phyloP scores from a whole-genome alignment of 495 filamentous ascomycete species.

The Trichoderma orchidacearum region DNA sequence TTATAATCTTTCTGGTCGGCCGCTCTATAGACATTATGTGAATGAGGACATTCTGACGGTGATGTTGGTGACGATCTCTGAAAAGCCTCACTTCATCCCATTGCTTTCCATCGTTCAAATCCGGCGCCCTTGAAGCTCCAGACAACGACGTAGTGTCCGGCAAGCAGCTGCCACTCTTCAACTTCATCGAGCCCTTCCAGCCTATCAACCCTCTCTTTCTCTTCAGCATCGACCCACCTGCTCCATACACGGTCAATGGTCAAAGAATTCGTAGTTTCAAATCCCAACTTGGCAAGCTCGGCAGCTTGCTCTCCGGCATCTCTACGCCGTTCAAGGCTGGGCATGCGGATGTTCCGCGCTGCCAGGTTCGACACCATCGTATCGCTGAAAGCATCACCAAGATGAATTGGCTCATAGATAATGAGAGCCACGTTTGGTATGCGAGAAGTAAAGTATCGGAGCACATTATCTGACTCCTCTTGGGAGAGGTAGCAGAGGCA shows the following conservation, averaged over 20 bases:
- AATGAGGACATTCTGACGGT: too few species aligned
- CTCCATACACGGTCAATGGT: slow-evolving; percentile 68
- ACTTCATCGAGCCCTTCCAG: slow-evolving; percentile 90
- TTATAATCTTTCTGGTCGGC: too few species aligned
- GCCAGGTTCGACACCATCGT: slow-evolving; percentile 89
- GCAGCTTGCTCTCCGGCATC: slow-evolving; percentile 48
- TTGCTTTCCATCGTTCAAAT: slow-evolving; percentile 9
- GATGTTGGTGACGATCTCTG: too few species aligned
- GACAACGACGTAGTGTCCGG: slow-evolving; percentile 76
- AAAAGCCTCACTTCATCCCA: too few species aligned
- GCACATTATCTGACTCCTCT: slow-evolving; percentile 41
- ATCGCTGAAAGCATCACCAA: slow-evolving; percentile 70
- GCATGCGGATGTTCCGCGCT: slow-evolving; percentile 68
- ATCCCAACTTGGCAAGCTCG: slow-evolving; percentile 49
- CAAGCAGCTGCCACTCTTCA: slow-evolving; percentile 85
- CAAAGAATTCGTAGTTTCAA: slow-evolving; percentile 39
- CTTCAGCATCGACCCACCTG: slow-evolving; percentile 52
- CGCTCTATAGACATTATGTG: too few species aligned
- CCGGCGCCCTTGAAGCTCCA: slow-evolving; percentile 47
- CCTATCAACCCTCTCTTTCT: slow-evolving; percentile 65
- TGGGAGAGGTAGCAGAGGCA: slow-evolving; percentile 79
- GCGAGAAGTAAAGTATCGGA: slow-evolving; percentile 49
- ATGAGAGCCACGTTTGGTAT: slow-evolving; percentile 49
- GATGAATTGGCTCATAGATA: slow-evolving; percentile 81
- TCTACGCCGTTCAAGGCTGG: slow-evolving; percentile 62